Evolutionary conservation across 805 yeast species (phyloP).

Genomic region (Yarrowia osloensis): DNA sequence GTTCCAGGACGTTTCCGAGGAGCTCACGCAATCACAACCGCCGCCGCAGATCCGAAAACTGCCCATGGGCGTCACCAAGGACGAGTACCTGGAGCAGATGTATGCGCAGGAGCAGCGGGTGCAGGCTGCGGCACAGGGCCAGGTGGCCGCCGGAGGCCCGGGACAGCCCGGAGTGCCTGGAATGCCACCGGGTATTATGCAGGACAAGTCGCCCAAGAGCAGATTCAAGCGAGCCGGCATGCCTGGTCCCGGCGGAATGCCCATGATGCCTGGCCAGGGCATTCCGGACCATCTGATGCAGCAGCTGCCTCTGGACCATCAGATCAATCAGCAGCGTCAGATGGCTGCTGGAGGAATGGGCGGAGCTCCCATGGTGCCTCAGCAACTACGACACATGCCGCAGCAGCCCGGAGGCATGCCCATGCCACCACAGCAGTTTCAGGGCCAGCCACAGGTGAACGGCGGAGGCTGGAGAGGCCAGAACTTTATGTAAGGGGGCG

Average conservation of each 20-base stretch:
- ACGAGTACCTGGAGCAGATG: conserved; percentile 22
- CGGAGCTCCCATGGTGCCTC: conserved; percentile 7
- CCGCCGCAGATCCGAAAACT: conserved; percentile 18
- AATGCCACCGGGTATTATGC: background rate
- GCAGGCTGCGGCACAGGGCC: conserved; percentile 22
- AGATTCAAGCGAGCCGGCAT: background rate
- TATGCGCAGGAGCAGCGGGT: conserved; percentile 22
- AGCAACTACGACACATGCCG: conserved; percentile 6
- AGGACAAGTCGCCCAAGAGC: conserved; percentile 9
- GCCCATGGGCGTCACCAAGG: conserved; percentile 24
- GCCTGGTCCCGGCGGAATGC: background rate
- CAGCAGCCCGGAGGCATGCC: conserved; percentile 13
- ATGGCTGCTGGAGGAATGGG: conserved; percentile 32
- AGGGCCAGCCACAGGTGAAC: background rate
- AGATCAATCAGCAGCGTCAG: conserved; percentile 38
- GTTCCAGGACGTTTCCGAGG: conserved; percentile 24
- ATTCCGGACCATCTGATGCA: conserved; percentile 20
- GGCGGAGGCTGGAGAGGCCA: background rate
- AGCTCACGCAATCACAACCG: conserved; percentile 24
- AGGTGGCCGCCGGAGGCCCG: background rate
- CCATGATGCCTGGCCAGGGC: conserved; percentile 4
- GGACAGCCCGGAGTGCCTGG: background rate
- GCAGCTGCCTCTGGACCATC: conserved; percentile 27
- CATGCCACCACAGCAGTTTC: conserved; percentile 14
- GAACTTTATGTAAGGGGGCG: background rate